Conservation (phyloP, 805 yeast genomes). For the Wickerhamiella slavikovae region DNA sequence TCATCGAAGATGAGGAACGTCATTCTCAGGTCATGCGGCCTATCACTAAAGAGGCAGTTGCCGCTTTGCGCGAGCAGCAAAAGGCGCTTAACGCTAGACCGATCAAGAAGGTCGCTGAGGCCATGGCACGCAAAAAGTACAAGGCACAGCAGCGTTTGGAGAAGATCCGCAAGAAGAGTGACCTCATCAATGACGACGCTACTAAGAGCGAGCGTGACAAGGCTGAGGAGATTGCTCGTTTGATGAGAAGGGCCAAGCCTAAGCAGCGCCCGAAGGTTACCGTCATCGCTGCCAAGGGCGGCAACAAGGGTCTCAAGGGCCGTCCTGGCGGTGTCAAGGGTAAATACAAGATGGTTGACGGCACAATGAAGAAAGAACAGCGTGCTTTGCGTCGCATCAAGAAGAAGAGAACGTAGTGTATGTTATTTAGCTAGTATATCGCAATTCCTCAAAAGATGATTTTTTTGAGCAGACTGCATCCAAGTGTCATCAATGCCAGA, state of each 20-base stretch:
- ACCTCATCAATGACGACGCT: conserved; percentile 68
- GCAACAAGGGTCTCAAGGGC: conserved; percentile 70
- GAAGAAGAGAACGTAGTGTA: too few species aligned
- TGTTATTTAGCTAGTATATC: too few species aligned
- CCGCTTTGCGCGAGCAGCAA: conserved; percentile 55
- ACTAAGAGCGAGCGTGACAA: conserved; percentile 83
- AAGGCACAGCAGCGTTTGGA: conserved; percentile 76
- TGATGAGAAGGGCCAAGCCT: conserved; percentile 63
- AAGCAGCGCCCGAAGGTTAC: conserved; percentile 63
- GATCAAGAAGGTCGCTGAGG: conserved; percentile 95
- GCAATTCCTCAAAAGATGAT: too few species aligned
- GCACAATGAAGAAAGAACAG: conserved; percentile 92
- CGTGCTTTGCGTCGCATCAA: conserved; percentile 79
- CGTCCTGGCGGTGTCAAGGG: conserved; percentile 96
- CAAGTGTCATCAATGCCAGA: too few species aligned
- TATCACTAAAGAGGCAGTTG: conserved; percentile 81
- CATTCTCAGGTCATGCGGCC: conserved; percentile 78
- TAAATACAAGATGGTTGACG: conserved; percentile 98
- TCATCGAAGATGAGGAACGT: conserved; percentile 70
- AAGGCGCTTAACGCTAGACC: conserved; percentile 88
- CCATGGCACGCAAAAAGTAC: conserved; percentile 89
- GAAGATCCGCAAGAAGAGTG: conserved; percentile 80
- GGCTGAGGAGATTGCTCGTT: conserved; percentile 74
- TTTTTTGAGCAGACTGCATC: too few species aligned
- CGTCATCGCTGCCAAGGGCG: conserved; percentile 71